Base-by-base conservation (phyloP, 257 asterid genomes). In the Solanum acaule region DNA sequence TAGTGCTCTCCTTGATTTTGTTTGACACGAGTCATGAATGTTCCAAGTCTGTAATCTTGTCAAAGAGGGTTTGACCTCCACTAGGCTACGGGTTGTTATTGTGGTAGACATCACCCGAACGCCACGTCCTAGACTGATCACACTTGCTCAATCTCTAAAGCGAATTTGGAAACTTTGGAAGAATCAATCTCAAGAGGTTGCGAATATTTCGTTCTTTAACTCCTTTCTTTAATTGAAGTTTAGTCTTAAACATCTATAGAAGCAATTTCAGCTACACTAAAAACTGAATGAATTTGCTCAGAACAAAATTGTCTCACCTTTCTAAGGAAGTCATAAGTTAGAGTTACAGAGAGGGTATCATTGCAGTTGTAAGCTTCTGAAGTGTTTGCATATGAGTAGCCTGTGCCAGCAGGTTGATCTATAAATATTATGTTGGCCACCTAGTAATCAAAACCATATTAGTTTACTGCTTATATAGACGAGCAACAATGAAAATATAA, bases 391-490 rank as follows among this genome's bases (percentile, higher is more conserved):
- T 84, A 84, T 29, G 87, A 84, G 72, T 33, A 84, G 14, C 87
- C 87, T 12, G 75, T 11, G 46, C 87, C 87, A 61, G 49, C 77
- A 31, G 87, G 87, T 84, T 56, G 87, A 61, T 84, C 87, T 40
- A 84, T 37, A 61, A 61, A 84, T 84, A 84, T 84, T 35, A 84
- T 84, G 59, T 61, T 84, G 34, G 87, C 87, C 77, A 84, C 87
- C 87, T 84, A 84, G 87, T 84, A 52, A 84, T 56, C 25, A 77
- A 77, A n/a, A 77, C 61, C 34, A 77, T 34, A 33, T 22, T 40
- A 49, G 22, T 49, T 52, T 37, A 49, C 22, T 49, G 22, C 59
- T 49, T 49, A 14, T 49, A 35, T 61, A 23, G 40, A 37, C 31
- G 49, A 33, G 33, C 14, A 84, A 84, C 56, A 35, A 10, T 13